Evolutionary conservation across 2,329 filamentous ascomycete genomes (phyloP).

Genomic region (Endocalyx cinctus): DNA sequence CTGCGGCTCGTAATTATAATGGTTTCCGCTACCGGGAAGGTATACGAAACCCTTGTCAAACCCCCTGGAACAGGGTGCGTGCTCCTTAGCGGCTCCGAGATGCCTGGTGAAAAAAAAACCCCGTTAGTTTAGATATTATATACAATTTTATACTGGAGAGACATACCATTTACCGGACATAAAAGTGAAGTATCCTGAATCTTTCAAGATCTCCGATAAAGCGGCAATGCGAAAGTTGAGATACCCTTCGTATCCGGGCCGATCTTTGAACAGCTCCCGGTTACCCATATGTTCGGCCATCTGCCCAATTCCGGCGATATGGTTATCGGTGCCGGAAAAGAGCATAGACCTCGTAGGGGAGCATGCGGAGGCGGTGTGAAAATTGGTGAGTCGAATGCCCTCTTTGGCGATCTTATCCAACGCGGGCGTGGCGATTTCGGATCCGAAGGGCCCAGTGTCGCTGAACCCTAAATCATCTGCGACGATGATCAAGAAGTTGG

Average conservation of each 20-base stretch:
- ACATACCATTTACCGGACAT: constrained; percentile 12
- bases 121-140: too few relatives aligned
- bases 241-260: constrained; percentile 17
- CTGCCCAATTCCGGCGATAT: constrained; percentile 50
- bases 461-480: constrained; percentile 7
- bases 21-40: constrained; percentile 42
- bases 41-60: constrained; percentile 38
- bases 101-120: too few relatives aligned
- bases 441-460: constrained; percentile 37
- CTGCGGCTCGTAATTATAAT: constrained; percentile 49
- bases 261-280: constrained; percentile 18
- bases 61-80: constrained; percentile 32
- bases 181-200: constrained; percentile 29
- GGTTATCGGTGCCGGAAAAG: constrained; percentile 55
- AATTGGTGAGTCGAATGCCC: constrained; percentile 52
- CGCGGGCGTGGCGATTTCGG: constrained; percentile 53
- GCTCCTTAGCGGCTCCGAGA: constrained; percentile 28
- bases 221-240: constrained; percentile 3
- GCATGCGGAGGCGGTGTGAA: constrained; percentile 55
- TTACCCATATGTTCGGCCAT: constrained; percentile 41
- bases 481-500: constrained; percentile 5
- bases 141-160: too few relatives aligned
- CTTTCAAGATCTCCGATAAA: constrained; percentile 3
- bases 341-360: constrained; percentile 56
- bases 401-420: constrained; percentile 45